Percentiles rank a stretch among this genome's conserved stretches.
These are phyloP conservation scores for Pseudohyphozyma bogoriensis DNA, from an alignment of 768 basidiomycete genomes.

Conservation along the genomic window DNA sequence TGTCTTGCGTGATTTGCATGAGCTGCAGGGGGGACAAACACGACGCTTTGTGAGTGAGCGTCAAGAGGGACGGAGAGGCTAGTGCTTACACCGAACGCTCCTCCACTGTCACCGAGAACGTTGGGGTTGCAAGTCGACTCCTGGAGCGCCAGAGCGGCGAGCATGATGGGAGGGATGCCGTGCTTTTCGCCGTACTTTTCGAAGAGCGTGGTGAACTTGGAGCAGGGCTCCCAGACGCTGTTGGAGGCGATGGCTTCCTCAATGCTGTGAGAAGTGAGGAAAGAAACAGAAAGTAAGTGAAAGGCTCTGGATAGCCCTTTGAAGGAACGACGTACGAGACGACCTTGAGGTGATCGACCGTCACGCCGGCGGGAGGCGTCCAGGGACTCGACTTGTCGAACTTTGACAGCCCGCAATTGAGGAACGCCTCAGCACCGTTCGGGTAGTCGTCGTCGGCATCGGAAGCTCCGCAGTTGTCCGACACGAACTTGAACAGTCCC, in stretches of 20 bases:
- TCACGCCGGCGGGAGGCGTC: not conserved
- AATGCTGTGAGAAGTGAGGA: slow-evolving; percentile 40
- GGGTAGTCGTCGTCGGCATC: not conserved
- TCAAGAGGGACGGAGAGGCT: not conserved
- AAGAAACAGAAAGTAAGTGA: not conserved
- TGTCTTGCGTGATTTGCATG: slow-evolving; percentile 29
- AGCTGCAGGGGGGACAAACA: not conserved
- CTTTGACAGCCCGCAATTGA: slow-evolving; percentile 24
- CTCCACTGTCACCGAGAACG: slow-evolving; percentile 15
- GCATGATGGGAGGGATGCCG: slow-evolving; percentile 57
- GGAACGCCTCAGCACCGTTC: slow-evolving; percentile 4
- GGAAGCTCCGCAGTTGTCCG: not conserved
- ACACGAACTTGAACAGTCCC: not conserved
- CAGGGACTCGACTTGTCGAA: not conserved
- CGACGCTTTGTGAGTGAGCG: too few relatives aligned
- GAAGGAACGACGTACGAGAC: not conserved
- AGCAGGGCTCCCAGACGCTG: slow-evolving; percentile 55
- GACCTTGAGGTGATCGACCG: too few relatives aligned
- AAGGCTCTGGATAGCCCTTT: not conserved
- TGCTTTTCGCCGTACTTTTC: slow-evolving; percentile 49
- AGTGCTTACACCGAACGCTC: slow-evolving; percentile 16
- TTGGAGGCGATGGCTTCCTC: slow-evolving; percentile 45
- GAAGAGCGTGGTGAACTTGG: slow-evolving; percentile 48
- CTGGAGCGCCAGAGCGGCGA: slow-evolving; percentile 75
- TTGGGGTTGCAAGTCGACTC: slow-evolving; percentile 58